Percentiles rank a stretch among this genome's conserved stretches.
Conservation (phyloP, 192 early-diverging fungal species). For the Coemansia sp. region DNA sequence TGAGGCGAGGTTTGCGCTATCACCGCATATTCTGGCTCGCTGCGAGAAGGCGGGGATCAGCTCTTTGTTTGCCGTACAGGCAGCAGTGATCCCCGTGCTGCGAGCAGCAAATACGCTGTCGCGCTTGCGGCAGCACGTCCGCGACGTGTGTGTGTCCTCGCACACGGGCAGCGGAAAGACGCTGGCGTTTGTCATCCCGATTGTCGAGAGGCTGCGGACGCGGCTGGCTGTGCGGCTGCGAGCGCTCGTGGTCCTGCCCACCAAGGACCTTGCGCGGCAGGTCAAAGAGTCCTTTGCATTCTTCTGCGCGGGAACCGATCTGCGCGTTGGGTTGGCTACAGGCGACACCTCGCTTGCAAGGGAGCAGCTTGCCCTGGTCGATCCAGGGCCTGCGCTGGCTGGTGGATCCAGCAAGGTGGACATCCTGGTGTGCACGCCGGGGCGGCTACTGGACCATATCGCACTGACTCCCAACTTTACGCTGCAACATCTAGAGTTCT, state of each 20-base stretch:
- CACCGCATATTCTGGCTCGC: slow-evolving; percentile 53
- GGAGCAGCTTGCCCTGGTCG: slow-evolving; percentile 59
- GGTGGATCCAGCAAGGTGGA: slow-evolving; percentile 74
- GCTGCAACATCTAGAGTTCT: slow-evolving; percentile 83
- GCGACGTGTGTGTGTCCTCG: slow-evolving; percentile 90
- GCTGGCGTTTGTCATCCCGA: slow-evolving; percentile 89
- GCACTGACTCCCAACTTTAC: slow-evolving; percentile 79
- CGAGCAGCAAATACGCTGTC: slow-evolving; percentile 59
- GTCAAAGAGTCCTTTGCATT: slow-evolving; percentile 81
- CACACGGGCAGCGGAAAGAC: slow-evolving; percentile 97
- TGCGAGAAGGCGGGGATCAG: slow-evolving; percentile 60
- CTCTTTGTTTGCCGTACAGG: slow-evolving; percentile 85
- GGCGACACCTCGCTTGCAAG: slow-evolving; percentile 72
- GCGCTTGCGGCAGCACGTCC: slow-evolving; percentile 65
- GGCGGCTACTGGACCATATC: slow-evolving; percentile 87
- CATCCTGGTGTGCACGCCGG: slow-evolving; percentile 92
- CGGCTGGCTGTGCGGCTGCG: slow-evolving; percentile 76
- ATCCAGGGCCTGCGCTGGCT: slow-evolving; percentile 1
- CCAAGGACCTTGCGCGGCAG: slow-evolving; percentile 85
- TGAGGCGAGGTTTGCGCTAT: slow-evolving; percentile 56
- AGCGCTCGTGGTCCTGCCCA: slow-evolving; percentile 87
- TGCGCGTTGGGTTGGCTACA: slow-evolving; percentile 67
- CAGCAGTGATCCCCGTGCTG: slow-evolving; percentile 76
- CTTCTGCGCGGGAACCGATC: slow-evolving; percentile 67
- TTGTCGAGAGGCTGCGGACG: slow-evolving; percentile 72